Evolutionary conservation across 208 protist species (phyloP).

Genomic region (Crithidia mellificae): DNA sequence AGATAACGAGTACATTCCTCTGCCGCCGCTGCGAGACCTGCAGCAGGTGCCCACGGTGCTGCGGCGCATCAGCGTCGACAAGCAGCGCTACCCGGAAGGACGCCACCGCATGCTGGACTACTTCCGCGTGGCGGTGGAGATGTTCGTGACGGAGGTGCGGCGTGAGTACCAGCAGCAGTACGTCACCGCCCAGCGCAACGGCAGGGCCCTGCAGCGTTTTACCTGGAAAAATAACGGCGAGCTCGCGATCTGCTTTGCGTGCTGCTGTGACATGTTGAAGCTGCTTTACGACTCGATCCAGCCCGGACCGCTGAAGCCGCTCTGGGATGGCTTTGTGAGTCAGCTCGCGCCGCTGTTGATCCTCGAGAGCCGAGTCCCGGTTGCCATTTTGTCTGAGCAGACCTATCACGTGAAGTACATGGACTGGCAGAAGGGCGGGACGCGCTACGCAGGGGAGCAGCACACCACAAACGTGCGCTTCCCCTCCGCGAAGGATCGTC

Average conservation of each 20-base stretch:
- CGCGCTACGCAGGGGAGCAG: constrained; percentile 73
- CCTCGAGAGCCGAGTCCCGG: constrained; percentile 61
- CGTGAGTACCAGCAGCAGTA: constrained; percentile 68
- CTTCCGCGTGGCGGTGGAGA: constrained; percentile 74
- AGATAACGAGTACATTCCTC: constrained; percentile 75
- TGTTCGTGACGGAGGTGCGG: constrained; percentile 72
- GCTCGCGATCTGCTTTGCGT: constrained; percentile 85
- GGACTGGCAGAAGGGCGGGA: constrained; percentile 89
- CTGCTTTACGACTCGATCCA: constrained; percentile 68
- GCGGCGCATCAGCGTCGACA: constrained; percentile 48
- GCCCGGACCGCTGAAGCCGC: constrained; percentile 54
- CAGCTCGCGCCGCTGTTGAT: constrained; percentile 72
- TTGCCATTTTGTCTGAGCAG: constrained; percentile 46
- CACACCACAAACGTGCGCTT: constrained; percentile 78
- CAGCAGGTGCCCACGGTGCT: constrained; percentile 37
- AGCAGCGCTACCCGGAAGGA: constrained; percentile 59
- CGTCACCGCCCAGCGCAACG: constrained; percentile 38
- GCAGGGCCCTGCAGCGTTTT: constrained; percentile 48
- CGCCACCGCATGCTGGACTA: constrained; percentile 78
- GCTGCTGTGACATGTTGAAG: constrained; percentile 85
- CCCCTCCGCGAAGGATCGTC: constrained; percentile 74
- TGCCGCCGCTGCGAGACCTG: constrained; percentile 36
- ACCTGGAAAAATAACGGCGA: constrained; percentile 85
- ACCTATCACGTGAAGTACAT: constrained; percentile 86
- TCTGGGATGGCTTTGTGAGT: constrained; percentile 63